Conservation (phyloP, 768 basidiomycete species). For the Pulveroboletus sp. region DNA sequence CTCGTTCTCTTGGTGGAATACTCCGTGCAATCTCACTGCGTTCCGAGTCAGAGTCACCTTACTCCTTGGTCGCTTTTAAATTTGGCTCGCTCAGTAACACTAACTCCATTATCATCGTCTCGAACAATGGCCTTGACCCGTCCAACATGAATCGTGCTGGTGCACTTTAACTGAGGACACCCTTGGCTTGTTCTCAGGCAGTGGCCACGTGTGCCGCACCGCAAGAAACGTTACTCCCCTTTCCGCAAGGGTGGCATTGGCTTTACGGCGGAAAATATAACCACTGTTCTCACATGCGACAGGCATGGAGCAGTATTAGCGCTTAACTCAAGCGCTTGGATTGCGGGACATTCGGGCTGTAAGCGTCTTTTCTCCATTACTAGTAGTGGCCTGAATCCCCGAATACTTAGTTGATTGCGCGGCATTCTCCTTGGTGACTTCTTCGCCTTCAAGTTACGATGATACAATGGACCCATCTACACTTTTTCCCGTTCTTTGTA, state of each 20-base stretch:
- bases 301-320: conserved; percentile 6
- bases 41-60: too few species aligned
- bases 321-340: conserved; percentile 1
- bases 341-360: conserved; percentile 2
- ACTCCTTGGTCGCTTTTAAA: too few species aligned
- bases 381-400: neutral
- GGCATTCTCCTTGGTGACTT: neutral
- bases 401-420: neutral
- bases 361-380: neutral
- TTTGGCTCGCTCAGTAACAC: neutral
- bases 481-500: conserved; percentile 13
- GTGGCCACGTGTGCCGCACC: conserved; percentile 2
- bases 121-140: conserved; percentile 12
- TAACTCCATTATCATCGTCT: conserved; percentile 10
- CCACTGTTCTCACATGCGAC: conserved; percentile 2
- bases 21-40: too few species aligned
- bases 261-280: conserved; percentile 3
- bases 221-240: conserved; percentile 7
- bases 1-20: too few species aligned
- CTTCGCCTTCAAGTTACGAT: neutral
- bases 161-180: conserved; percentile 7
- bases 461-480: neutral
- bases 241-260: neutral
- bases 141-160: conserved; percentile 5
- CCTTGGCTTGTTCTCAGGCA: conserved; percentile 1